Percentiles rank a stretch among this genome's conserved stretches.
phyloP scores from a whole-genome alignment of 352 stramenopile species.

The Phytopythium litorale region DNA sequence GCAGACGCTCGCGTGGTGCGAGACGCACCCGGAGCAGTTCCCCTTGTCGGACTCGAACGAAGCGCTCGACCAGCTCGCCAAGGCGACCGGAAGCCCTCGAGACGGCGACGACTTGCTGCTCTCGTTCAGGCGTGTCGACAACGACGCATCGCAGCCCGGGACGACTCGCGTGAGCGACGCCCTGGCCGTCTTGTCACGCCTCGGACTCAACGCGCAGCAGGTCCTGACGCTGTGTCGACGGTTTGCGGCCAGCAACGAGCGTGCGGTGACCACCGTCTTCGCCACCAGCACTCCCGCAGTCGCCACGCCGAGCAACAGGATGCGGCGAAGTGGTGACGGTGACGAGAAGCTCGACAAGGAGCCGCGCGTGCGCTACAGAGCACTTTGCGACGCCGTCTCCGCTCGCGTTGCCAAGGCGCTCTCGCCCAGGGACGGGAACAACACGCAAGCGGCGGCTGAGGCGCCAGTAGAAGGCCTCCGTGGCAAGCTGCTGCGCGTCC shows the following conservation, averaged over 20 bases:
- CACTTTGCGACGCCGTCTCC: conserved; percentile 58
- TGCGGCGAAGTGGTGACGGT: not conserved
- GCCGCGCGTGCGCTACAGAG: conserved; percentile 37
- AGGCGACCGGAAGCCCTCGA: not conserved
- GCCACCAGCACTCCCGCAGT: not conserved
- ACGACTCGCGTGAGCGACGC: not conserved
- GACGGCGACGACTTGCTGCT: not conserved
- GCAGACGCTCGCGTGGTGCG: conserved; percentile 75
- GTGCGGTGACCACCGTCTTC: not conserved
- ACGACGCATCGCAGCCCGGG: not conserved
- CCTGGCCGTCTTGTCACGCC: not conserved
- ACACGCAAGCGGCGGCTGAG: not conserved
- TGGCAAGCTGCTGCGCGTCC: not conserved
- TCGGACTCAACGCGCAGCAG: conserved; percentile 56
- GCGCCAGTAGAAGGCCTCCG: not conserved
- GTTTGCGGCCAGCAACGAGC: conserved; percentile 18
- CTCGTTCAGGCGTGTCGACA: not conserved
- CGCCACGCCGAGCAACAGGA: not conserved
- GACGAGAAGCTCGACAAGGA: conserved; percentile 10
- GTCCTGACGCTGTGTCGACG: conserved; percentile 51
- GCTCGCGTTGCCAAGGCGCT: not conserved
- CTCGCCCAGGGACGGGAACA: not conserved
- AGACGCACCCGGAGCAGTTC: conserved; percentile 66
- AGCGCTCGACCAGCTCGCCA: conserved; percentile 3
- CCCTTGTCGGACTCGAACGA: conserved; percentile 40